Evolutionary conservation across 345 rosid species (phyloP).

Genomic region (Nephelium lappaceum): DNA sequence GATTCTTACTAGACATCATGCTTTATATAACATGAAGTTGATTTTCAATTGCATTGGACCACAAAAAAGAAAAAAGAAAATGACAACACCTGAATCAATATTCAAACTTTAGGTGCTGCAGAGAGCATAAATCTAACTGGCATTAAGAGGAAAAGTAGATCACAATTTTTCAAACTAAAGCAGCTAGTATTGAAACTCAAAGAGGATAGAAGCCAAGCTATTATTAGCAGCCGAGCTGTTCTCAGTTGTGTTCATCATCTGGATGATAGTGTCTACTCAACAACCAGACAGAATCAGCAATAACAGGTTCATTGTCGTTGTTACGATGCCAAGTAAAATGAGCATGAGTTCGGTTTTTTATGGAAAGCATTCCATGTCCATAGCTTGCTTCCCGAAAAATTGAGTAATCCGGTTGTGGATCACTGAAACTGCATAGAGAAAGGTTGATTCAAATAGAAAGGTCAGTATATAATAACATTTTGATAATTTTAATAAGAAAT

Average conservation of each 20-base stretch:
- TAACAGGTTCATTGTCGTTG: constrained; percentile 33
- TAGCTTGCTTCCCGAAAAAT: constrained; percentile 43
- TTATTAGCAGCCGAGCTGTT: not conserved
- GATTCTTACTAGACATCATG: not conserved
- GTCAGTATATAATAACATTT: not conserved
- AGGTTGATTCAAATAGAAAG: not conserved
- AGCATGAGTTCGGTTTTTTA: constrained; percentile 42
- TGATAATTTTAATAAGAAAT: not conserved
- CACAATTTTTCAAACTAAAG: not conserved
- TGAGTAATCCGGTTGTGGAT: constrained; percentile 41
- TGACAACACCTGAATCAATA: not conserved
- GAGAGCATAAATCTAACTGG: not conserved
- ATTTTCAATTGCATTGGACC: not conserved
- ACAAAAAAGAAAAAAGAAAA: not conserved
- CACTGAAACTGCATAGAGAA: constrained; percentile 26
- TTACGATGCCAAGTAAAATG: constrained; percentile 42
- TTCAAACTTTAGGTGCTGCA: not conserved
- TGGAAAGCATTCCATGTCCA: constrained; percentile 39
- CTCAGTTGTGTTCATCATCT: constrained; percentile 24
- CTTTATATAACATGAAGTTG: not conserved
- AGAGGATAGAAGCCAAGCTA: not conserved
- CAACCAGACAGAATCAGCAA: constrained; percentile 40
- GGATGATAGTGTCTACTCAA: constrained; percentile 35
- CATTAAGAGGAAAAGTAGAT: not conserved
- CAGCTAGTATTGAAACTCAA: not conserved